Base-by-base conservation (phyloP, 1,139 yeast species). In the Candida sp. region DNA sequence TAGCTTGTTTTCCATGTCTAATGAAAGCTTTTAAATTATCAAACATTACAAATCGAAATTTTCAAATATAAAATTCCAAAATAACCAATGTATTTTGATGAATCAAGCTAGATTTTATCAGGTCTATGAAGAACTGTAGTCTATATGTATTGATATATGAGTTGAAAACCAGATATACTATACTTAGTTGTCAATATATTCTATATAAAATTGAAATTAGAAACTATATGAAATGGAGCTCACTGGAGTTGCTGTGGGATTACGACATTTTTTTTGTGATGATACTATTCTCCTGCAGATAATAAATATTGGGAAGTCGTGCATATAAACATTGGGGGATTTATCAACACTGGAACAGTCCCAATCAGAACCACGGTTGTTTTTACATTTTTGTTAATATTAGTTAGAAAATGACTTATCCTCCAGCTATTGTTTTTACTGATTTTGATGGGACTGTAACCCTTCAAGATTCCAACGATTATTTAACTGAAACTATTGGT, bases 371-470 rank as follows among this genome's bases (percentile, higher is more conserved):
- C 19, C 19, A 15, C 19, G 19, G 19, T 15, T 15, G 19, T 15
- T 15, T 15, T 15, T 15, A 15, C 19, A 15, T 15, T 15, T 15
- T 15, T 25, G 7, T 25, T 25, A 25, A 11, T 25, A 11, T 11
- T 25, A 25, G 7, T 32, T 5, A 21, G 19, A 29, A 27, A 6
- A 37, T 37, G 39, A 15, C 35, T 21, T n/a, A 15, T 9, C 64
- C 67, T 30, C 68, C 68, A 53, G 93, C 95, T 45, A 88, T 93
- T 56, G 86, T 93, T 35, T 93, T 93, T 70, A 87, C 97, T 42
- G 99, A 93, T 66, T 93, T 95, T 82, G 99, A 93, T 63, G 99
- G 99, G 21, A 93, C 99, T 5, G 95, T 93, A 51, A 93, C 99
- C 15, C 71, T 87, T 49, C 77, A 79, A 61, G 99, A 93, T 63